These are phyloP conservation scores for Globisporangium canariense DNA, from an alignment of 352 stramenopile species.

Conservation along the genomic window DNA sequence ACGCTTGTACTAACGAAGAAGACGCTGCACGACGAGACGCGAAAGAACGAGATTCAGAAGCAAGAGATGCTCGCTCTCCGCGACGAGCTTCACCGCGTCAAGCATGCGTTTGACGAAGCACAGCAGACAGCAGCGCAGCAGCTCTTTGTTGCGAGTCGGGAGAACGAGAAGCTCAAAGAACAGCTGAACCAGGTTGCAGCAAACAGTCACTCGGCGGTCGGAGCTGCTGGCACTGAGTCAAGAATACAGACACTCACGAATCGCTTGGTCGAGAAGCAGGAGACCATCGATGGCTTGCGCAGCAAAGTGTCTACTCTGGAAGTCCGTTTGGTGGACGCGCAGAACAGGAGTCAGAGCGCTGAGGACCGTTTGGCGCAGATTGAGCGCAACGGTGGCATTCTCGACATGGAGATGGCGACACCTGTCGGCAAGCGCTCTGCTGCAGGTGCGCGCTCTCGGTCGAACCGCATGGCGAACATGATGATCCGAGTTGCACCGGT, in stretches of 20 bases:
- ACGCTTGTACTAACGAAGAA: constrained; percentile 73
- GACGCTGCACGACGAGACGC: constrained; percentile 61
- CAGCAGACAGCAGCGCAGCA: constrained; percentile 39
- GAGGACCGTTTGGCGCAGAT: constrained; percentile 63
- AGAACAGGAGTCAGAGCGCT: constrained; percentile 35
- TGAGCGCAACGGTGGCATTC: constrained; percentile 55
- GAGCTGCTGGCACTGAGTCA: constrained; percentile 39
- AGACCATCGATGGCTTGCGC: constrained; percentile 63
- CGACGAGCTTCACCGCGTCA: constrained; percentile 52
- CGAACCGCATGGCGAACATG: constrained; percentile 64
- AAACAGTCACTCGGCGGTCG: constrained; percentile 14
- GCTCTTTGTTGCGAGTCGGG: constrained; percentile 30
- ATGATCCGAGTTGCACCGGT: constrained; percentile 64
- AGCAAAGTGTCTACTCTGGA: constrained; percentile 71
- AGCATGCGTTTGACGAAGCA: constrained; percentile 29
- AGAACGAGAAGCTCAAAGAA: constrained; percentile 48
- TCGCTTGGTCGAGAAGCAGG: constrained; percentile 79
- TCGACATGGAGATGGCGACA: constrained; percentile 70
- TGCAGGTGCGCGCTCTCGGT: constrained; percentile 30
- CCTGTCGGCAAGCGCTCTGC: constrained; percentile 32
- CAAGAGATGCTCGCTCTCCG: constrained; percentile 59
- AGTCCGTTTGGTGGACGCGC: constrained; percentile 57
- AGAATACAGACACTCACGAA: constrained; percentile 80
- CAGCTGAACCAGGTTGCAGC: constrained; percentile 29
- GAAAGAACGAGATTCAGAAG: constrained; percentile 60